Evolutionary conservation across 306 rosid genomes (phyloP).

Genomic region (Adenanthera pavonina): DNA sequence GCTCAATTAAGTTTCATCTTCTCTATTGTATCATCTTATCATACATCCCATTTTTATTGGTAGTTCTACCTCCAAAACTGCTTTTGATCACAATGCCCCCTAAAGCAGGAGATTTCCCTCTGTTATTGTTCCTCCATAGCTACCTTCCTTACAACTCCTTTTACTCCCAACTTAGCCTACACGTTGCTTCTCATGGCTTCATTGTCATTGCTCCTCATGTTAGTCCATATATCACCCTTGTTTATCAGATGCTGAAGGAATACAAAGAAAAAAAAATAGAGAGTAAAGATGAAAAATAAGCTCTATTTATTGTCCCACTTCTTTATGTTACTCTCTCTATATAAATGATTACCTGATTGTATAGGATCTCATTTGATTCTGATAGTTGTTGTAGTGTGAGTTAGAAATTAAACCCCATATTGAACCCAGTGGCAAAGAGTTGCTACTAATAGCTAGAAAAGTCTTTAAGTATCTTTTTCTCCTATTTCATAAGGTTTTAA

Average conservation of each 20-base stretch:
- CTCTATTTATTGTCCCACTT: too few species aligned
- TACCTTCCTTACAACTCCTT: conserved; percentile 73
- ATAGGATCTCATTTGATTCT: too few species aligned
- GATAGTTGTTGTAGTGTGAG: too few species aligned
- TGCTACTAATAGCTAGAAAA: too few species aligned
- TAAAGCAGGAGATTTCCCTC: conserved; percentile 67
- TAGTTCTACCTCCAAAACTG: conserved; percentile 69
- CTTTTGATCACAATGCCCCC: conserved; percentile 73
- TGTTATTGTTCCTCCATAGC: conserved; percentile 73
- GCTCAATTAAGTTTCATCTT: neutral
- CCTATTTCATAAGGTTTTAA: neutral
- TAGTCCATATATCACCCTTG: neutral
- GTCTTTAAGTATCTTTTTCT: neutral
- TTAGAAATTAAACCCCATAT: neutral
- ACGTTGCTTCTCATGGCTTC: conserved; percentile 90
- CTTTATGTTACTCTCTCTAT: neutral
- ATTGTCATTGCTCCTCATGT: conserved; percentile 88
- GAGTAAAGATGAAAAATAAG: neutral
- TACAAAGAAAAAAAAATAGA: neutral
- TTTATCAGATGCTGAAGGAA: neutral
- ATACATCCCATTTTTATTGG: neutral
- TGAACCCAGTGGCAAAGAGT: neutral
- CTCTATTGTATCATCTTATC: neutral
- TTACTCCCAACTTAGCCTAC: conserved; percentile 79
- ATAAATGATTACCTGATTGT: neutral